Base-by-base conservation (phyloP, 2,329 filamentous ascomycete species). In the Fusarium sp. region DNA sequence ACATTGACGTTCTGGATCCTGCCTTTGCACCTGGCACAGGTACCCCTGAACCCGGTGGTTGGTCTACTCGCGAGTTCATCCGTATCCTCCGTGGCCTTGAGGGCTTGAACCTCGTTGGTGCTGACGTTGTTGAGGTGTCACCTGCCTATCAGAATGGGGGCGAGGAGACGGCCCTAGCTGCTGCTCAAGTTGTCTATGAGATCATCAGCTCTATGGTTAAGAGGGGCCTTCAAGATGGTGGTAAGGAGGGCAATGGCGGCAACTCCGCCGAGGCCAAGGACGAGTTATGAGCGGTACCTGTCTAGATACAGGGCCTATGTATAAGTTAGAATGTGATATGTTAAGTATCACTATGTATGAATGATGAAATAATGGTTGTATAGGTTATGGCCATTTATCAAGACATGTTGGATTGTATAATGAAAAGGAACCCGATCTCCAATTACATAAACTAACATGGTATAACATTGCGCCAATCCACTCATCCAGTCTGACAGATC, bases 31-130 rank as follows among this genome's bases (percentile, higher is more conserved):
- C 93, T 0, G 92, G 91, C 3, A 97, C 93, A 0, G 94, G 94
- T 2, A 97, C 94, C 0, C 94, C 94, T 0, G 94, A 97, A 82
- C 91, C 93, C 0, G 94, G 94, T 59, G 94, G 94, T 37, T 97
- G 94, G 94, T 96, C 92, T 8, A 97, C 92, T 20, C 84, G 94
- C 52, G 94, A 97, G 82, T 83, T 97, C 72, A 95, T 97, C 68
- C 84, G 91, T 13, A 93, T 97, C 60, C 80, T 97, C 76, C 84
- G 93, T 33, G 93, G 92, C 1, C 86, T 97, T 41, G 94, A 97
- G 81, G 87, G 84, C 0, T 78, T 97, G 77, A 97, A 97, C 76
- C 81, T 97, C 6, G 92, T 97, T 5, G 94, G 93, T 2, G 94
- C 93, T 1, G 94, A 97, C 80, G 88, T 97, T 49, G 94, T 97